These are phyloP conservation scores for Aspergillus sparsus DNA, from an alignment of 495 filamentous ascomycete genomes.

Conservation along the genomic window DNA sequence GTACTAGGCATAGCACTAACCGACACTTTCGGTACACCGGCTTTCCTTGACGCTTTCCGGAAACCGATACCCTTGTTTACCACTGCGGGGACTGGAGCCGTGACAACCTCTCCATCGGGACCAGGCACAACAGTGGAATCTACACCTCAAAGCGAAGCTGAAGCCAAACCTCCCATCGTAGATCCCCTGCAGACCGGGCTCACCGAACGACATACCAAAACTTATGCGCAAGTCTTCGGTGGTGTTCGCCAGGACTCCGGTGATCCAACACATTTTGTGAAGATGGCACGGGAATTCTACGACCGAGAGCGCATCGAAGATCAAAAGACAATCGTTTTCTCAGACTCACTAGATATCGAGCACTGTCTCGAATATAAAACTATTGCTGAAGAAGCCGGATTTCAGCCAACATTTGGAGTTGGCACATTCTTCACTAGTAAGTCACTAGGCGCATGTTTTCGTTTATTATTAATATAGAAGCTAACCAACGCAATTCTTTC, in stretches of 20 bases:
- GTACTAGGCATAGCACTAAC: conserved; percentile 89
- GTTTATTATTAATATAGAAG: neutral
- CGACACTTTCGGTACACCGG: conserved; percentile 95
- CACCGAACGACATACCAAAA: conserved; percentile 33
- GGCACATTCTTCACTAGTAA: conserved; percentile 91
- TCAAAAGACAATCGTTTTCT: conserved; percentile 94
- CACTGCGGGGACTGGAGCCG: conserved; percentile 35
- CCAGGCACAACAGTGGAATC: conserved; percentile 31
- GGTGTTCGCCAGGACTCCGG: conserved; percentile 95
- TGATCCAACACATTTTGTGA: conserved; percentile 79
- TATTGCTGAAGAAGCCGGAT: conserved; percentile 74
- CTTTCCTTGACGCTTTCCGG: conserved; percentile 82
- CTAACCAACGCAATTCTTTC: neutral
- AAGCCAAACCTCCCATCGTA: conserved; percentile 33
- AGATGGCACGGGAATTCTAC: conserved; percentile 85
- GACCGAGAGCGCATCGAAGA: conserved; percentile 71
- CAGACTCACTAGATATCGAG: conserved; percentile 89
- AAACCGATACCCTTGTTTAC: conserved; percentile 54
- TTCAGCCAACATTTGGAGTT: conserved; percentile 84
- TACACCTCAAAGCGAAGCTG: conserved; percentile 30
- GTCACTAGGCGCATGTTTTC: conserved; percentile 22
- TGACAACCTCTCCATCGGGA: conserved; percentile 33
- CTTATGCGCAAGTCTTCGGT: conserved; percentile 82
- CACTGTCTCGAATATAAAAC: conserved; percentile 86
- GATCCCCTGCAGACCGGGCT: conserved; percentile 24